These are phyloP conservation scores for Sporothrix globosa DNA, from an alignment of 2,329 filamentous ascomycete genomes.

Conservation along the genomic window DNA sequence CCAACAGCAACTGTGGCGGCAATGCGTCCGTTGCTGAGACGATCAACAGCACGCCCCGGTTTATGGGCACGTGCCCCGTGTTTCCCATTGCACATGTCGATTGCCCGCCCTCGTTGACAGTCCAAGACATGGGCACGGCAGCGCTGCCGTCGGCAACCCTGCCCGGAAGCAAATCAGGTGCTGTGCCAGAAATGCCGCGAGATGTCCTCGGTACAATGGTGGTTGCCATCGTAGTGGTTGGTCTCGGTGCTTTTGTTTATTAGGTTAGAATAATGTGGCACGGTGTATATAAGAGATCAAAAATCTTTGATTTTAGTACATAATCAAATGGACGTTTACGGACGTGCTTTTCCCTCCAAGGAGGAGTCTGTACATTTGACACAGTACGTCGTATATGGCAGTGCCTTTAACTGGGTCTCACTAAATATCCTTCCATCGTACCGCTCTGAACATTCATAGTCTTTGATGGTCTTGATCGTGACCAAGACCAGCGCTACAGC, in stretches of 20 bases:
- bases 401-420: too few species aligned
- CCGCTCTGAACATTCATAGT: too few species aligned
- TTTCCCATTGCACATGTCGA: constrained; percentile 7
- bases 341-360: too few species aligned
- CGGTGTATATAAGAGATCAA: not conserved
- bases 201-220: not conserved
- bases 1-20: not conserved
- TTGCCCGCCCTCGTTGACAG: not conserved
- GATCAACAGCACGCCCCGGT: not conserved
- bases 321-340: too few species aligned
- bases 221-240: not conserved
- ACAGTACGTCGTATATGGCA: too few species aligned
- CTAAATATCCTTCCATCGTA: too few species aligned
- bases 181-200: not conserved
- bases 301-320: too few species aligned
- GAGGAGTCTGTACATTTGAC: too few species aligned
- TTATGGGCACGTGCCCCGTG: not conserved
- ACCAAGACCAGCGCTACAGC: too few species aligned
- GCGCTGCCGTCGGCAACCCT: not conserved
- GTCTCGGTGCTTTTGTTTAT: not conserved
- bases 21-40: not conserved
- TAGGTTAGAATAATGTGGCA: not conserved
- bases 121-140: not conserved
- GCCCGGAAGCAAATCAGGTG: not conserved
- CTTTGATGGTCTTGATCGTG: too few species aligned